Percentiles rank a stretch among this genome's conserved stretches.
Evolutionary conservation across 257 asterid genomes (phyloP).

Genomic region (Thymus mandschuricus): DNA sequence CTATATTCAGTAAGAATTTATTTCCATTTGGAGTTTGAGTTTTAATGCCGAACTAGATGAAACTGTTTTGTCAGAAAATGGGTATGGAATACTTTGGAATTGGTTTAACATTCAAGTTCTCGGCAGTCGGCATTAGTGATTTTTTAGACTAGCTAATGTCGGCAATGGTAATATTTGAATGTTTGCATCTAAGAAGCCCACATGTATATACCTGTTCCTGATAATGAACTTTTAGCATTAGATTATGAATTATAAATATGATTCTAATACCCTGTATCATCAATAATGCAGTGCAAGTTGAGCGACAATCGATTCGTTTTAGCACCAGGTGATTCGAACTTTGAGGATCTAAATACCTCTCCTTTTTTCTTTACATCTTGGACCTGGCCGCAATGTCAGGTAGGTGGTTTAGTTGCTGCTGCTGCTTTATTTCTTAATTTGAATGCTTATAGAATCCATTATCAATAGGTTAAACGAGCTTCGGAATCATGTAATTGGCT

Average conservation of each 20-base stretch:
- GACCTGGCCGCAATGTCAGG: slow-evolving; percentile 70
- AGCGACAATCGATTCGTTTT: slow-evolving; percentile 29
- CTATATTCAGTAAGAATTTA: background rate
- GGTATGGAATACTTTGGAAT: slow-evolving; percentile 4
- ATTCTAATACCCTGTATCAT: slow-evolving; percentile 27
- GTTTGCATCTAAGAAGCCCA: background rate
- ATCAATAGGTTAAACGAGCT: background rate
- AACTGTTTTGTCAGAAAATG: background rate
- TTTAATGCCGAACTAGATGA: background rate
- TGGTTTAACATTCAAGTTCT: background rate
- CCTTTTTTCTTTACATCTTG: slow-evolving; percentile 36
- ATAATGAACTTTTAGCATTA: background rate
- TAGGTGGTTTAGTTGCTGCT: slow-evolving; percentile 36
- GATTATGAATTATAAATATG: slow-evolving; percentile 8
- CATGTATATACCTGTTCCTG: slow-evolving; percentile 8
- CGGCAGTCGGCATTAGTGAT: background rate
- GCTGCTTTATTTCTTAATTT: background rate
- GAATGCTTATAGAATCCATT: slow-evolving; percentile 3
- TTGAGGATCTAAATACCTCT: slow-evolving; percentile 26
- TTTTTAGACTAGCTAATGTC: background rate
- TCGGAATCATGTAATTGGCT: background rate
- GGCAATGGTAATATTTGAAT: slow-evolving; percentile 15
- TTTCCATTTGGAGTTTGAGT: slow-evolving; percentile 15
- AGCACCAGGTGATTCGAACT: slow-evolving; percentile 22
- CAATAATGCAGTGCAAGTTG: slow-evolving; percentile 35